Base-by-base conservation (phyloP, 257 asterid species). In the Solanum pennellii region DNA sequence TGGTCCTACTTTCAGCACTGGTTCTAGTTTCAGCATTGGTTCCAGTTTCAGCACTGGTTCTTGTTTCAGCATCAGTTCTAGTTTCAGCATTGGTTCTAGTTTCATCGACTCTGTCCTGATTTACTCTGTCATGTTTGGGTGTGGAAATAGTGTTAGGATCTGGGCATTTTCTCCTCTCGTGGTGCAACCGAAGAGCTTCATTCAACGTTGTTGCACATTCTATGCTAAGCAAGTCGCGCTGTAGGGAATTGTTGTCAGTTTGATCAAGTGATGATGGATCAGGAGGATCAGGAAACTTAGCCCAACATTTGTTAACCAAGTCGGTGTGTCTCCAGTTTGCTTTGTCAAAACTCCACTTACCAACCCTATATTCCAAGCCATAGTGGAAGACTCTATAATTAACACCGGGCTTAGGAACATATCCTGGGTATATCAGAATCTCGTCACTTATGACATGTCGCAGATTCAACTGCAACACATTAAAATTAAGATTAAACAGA, bases 331-430 rank as follows among this genome's bases (percentile, higher is more conserved):
- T 93, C 96, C 95, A 96, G 87, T 94, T 93, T 41, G 99, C 99
- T 93, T 97, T 97, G 85, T 97, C 99, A 65, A 96, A 97, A 85
- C 97, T 96, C 99, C 98, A 94, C 83, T 92, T 88, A 35, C 98
- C 96, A 45, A 97, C 96, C 87, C 94, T 86, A 88, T 93, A 97
- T 77, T 97, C 99, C 92, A 97, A 84, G 59, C 98, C 98, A 15
- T 97, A 96, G 89, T 97, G 99, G 82, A 95, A 94, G 69, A 96
- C 97, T 91, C 96, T 90, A 76, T 96, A 97, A 25, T 90, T 94
- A 74, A 93, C 97, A 65, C 95, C 95, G 15, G 95, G 95, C 3
- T 9, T 91, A 12, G 99, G 99, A 73, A 91, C 93, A 62, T 96
- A 94, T 52, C 99, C 99, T 0, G 99, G 98, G 92, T 96, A 96